These are phyloP conservation scores for Aspergillus fructus DNA, from an alignment of 2,329 filamentous ascomycete genomes.

Conservation along the genomic window DNA sequence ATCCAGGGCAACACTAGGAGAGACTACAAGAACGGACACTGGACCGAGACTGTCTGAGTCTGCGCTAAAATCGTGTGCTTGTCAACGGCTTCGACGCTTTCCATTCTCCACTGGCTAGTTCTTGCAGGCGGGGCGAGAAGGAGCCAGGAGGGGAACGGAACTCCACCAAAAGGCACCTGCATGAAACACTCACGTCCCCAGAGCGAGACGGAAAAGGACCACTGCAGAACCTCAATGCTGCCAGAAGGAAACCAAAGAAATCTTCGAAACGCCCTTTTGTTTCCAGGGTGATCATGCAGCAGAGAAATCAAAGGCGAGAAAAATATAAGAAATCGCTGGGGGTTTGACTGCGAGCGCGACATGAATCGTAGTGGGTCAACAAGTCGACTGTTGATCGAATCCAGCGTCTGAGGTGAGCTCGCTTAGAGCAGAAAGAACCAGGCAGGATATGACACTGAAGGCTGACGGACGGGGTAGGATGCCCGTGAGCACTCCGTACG, in stretches of 20 bases:
- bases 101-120: conserved; percentile 10
- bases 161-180: conserved; percentile 19
- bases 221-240: background rate
- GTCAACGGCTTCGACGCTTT: conserved; percentile 15
- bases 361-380: conserved; percentile 2
- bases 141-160: conserved; percentile 2
- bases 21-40: conserved; percentile 13
- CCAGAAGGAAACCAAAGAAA: background rate
- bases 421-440: background rate
- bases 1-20: background rate
- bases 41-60: conserved; percentile 20
- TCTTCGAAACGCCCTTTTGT: background rate
- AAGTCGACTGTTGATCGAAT: background rate
- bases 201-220: background rate
- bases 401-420: conserved; percentile 1
- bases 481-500: too few relatives aligned
- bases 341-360: background rate
- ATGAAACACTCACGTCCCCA: conserved; percentile 17
- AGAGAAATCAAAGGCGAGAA: too few relatives aligned
- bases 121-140: conserved; percentile 10
- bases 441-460: background rate
- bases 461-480: background rate
- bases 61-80: conserved; percentile 18
- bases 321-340: too few relatives aligned
- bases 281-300: background rate